These are phyloP conservation scores for Verticillium tricorpus DNA, from an alignment of 2,329 filamentous ascomycete species.

Conservation along the genomic window DNA sequence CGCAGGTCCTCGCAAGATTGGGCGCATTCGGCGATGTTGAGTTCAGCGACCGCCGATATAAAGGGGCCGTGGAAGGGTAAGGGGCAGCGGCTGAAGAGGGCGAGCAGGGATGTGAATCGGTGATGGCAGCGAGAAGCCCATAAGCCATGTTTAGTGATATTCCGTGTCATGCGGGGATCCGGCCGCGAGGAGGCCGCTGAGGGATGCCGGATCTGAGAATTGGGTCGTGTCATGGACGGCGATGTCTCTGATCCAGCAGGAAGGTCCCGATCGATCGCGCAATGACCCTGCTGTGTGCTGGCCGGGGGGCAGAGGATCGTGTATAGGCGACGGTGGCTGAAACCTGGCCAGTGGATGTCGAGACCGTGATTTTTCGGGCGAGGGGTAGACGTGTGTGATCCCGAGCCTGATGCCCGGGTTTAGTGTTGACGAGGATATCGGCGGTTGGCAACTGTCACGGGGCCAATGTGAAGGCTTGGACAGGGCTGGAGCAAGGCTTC, in stretches of 20 bases:
- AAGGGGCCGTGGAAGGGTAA: too few species aligned
- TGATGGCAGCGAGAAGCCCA: neutral
- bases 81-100: neutral
- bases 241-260: slow-evolving; percentile 4
- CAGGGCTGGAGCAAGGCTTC: neutral
- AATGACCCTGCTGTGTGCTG: neutral
- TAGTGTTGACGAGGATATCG: neutral
- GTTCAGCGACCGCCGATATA: neutral
- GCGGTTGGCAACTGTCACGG: neutral
- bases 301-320: neutral
- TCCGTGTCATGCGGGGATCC: neutral
- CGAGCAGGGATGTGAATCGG: neutral
- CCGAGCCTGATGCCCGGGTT: neutral
- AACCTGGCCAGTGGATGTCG: neutral
- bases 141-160: slow-evolving; percentile 1
- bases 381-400: neutral
- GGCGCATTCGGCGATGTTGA: neutral
- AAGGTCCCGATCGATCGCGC: slow-evolving; percentile 1
- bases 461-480: too few species aligned
- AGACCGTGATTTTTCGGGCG: neutral
- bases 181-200: neutral
- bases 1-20: neutral
- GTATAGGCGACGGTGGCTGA: neutral
- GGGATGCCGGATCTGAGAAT: neutral
- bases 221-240: neutral